Conservation (phyloP, 75 land plant genomes). For the Pinus taeda region DNA sequence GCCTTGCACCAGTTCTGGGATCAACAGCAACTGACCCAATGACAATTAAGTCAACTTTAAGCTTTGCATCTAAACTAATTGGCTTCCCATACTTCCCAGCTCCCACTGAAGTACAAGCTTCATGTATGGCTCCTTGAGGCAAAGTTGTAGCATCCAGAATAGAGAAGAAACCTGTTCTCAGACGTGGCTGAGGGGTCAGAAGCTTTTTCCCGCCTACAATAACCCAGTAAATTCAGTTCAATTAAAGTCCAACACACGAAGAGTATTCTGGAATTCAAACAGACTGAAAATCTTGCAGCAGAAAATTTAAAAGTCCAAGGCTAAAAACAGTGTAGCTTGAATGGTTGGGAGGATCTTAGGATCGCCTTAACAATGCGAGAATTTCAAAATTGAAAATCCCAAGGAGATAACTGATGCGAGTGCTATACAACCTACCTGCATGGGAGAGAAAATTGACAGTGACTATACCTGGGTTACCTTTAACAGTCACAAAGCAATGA, state of each 20-base stretch:
- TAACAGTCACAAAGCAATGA: too few relatives aligned
- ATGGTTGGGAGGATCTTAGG: too few relatives aligned
- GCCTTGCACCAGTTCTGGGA: slow-evolving; percentile 91
- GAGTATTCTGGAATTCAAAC: too few relatives aligned
- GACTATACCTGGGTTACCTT: too few relatives aligned
- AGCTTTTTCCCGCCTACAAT: slow-evolving; percentile 70
- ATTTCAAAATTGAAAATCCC: too few relatives aligned
- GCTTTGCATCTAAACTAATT: slow-evolving; percentile 71
- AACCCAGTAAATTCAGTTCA: neutral
- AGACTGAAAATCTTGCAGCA: too few relatives aligned
- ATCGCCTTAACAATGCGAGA: too few relatives aligned
- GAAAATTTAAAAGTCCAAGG: too few relatives aligned
- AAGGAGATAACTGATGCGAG: too few relatives aligned
- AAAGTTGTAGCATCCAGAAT: slow-evolving; percentile 51
- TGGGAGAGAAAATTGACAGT: too few relatives aligned
- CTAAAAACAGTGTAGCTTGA: too few relatives aligned
- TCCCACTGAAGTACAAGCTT: slow-evolving; percentile 85
- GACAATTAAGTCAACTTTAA: slow-evolving; percentile 92
- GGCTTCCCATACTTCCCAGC: slow-evolving; percentile 84
- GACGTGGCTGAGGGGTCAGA: slow-evolving; percentile 88
- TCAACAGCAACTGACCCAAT: slow-evolving; percentile 98
- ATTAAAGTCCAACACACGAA: neutral
- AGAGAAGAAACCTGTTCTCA: slow-evolving; percentile 90
- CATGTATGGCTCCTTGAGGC: slow-evolving; percentile 42
- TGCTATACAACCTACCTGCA: too few relatives aligned